Conservation (phyloP, 331 rosid species). For the Quercus lobata region DNA sequence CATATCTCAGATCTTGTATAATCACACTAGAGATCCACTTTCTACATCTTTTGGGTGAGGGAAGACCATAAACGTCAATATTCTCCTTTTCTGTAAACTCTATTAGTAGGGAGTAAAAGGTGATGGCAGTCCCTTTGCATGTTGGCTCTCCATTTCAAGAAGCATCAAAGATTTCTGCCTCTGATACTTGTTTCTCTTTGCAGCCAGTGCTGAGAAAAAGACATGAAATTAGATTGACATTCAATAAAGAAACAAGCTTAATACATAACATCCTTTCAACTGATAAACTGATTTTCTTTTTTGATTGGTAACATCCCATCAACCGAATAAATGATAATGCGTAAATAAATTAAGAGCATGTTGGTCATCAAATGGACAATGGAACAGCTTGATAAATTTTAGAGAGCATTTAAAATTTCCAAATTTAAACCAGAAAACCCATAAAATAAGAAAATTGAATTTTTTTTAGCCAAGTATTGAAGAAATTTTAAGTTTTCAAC, state of each 20-base stretch:
- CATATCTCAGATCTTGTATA: not conserved
- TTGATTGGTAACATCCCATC: too few species aligned
- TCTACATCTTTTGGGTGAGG: not conserved
- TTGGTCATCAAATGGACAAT: too few species aligned
- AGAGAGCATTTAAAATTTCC: too few species aligned
- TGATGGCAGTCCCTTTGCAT: slow-evolving; percentile 76
- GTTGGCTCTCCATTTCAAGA: slow-evolving; percentile 98
- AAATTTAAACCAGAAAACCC: too few species aligned
- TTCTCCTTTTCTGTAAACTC: not conserved
- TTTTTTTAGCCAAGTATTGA: too few species aligned
- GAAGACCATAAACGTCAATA: not conserved
- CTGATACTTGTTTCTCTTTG: slow-evolving; percentile 82
- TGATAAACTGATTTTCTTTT: not conserved
- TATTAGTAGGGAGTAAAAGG: slow-evolving; percentile 40
- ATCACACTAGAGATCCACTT: not conserved
- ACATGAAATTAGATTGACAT: not conserved
- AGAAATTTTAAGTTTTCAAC: too few species aligned
- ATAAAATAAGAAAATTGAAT: too few species aligned
- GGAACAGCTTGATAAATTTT: too few species aligned
- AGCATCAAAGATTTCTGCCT: slow-evolving; percentile 88
- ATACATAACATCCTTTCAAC: not conserved
- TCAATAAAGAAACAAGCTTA: slow-evolving; percentile 5
- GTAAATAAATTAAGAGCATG: not conserved
- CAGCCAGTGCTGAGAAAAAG: slow-evolving; percentile 68
- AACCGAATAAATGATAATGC: not conserved